Conservation (phyloP, 2,329 filamentous ascomycete species). For the Ceratocystis papillata region DNA sequence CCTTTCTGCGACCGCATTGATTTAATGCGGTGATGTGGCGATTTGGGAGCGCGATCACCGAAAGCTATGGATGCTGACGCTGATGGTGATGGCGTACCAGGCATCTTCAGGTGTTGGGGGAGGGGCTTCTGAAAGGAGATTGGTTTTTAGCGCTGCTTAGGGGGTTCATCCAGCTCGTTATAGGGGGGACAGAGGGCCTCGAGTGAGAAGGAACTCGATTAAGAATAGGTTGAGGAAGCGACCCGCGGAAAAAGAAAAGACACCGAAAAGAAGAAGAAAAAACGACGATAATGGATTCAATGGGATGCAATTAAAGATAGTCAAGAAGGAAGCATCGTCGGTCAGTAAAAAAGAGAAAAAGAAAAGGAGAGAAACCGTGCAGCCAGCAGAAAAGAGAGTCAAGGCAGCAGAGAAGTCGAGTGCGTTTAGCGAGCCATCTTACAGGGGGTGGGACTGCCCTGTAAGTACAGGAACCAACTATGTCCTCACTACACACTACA, state of each 20-base stretch:
- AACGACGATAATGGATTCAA: background rate
- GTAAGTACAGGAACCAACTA: too few species aligned
- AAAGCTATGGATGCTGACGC: conserved; percentile 4
- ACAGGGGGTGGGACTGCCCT: too few species aligned
- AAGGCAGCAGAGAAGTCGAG: background rate
- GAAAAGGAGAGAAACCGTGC: background rate
- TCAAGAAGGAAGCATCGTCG: background rate
- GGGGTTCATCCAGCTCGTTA: background rate
- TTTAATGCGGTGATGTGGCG: conserved; percentile 19
- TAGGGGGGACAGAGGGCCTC: background rate
- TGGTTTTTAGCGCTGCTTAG: conserved; percentile 1
- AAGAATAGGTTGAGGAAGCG: background rate
- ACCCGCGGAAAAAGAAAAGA: background rate
- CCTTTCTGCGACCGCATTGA: conserved; percentile 22
- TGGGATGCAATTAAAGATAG: too few species aligned
- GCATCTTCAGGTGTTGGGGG: conserved; percentile 5
- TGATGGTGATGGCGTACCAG: conserved; percentile 14
- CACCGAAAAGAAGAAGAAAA: background rate
- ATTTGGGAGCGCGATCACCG: conserved; percentile 12
- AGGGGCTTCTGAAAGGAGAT: background rate
- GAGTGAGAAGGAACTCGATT: too few species aligned
- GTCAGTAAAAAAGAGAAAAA: background rate
- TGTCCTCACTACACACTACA: too few species aligned
- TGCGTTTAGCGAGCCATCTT: too few species aligned
- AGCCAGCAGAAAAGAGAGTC: background rate